Evolutionary conservation across 1,284 basidiomycete species (phyloP), one percentile per base, ranked within the genome.

Genomic region (Phellopilus nigrolimitatus): DNA sequence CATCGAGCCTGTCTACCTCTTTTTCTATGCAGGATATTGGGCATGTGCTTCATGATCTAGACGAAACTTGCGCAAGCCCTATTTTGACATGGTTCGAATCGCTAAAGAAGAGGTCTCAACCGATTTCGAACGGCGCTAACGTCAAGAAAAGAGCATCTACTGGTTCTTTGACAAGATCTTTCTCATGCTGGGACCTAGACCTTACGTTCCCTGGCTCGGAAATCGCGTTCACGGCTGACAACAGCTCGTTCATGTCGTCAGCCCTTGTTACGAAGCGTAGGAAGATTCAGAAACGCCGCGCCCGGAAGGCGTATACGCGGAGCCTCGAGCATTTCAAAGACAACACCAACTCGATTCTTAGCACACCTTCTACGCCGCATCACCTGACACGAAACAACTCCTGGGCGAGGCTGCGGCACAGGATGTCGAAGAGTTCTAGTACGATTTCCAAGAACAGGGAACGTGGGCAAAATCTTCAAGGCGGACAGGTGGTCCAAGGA

Each of bases 361-460:
- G 27, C 3, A n/a, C 19, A 17, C 15, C 27, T 19, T 8, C 17
- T 31, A 21, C 15, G n/a, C n/a, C 12, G 7, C 15, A n/a, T 19
- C 49, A n/a, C 3, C 28, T 22, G 31, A 13, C 19, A 43, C 49
- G 49, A 24, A 30, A 41, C n/a, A 38, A 38, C 22, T 50, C 49
- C 10, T 50, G 49, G 49, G 30, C 49, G 4, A 40, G 49, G 6
- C 40, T 50, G 13, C 33, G 49, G 5, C 30, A 31, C 10, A 43
- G 24, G 36, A 12, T 50, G 10, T 10, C 41, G 10, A 43, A 15
- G 31, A n/a, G 31, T 4, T 47, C 45, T 30, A 27, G 33, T n/a
- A 36, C 17, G 30, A 17, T 44, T 10, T 8, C n/a, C n/a, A 31
- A 37, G 33, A 37, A 37, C 13, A 9, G 10, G 31, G 31, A 33